Evolutionary conservation across 2,329 filamentous ascomycete species (phyloP).

Genomic region (Aspergillus sp.): DNA sequence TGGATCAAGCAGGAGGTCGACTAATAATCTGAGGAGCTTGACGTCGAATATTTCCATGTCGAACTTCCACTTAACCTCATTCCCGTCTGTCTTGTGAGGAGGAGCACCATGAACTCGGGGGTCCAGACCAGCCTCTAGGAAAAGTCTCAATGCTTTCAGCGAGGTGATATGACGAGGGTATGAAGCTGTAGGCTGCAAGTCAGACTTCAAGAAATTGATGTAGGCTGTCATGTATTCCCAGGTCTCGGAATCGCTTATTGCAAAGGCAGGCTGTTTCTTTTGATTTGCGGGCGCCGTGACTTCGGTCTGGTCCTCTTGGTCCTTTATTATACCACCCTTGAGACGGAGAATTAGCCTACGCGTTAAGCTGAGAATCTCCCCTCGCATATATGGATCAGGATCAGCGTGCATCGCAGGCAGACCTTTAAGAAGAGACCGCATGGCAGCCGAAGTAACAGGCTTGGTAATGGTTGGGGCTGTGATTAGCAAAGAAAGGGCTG

Average conservation of each 20-base stretch:
- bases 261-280: constrained; percentile 20
- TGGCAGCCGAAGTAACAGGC: constrained; percentile 58
- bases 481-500: constrained; percentile 74
- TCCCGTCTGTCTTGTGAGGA: constrained; percentile 44
- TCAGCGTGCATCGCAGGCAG: constrained; percentile 72
- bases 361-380: constrained; percentile 68
- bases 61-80: constrained; percentile 46
- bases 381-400: constrained; percentile 76
- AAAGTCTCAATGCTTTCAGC: constrained; percentile 60
- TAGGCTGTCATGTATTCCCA: constrained; percentile 66
- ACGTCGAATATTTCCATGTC: constrained; percentile 38
- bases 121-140: constrained; percentile 66
- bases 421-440: constrained; percentile 58
- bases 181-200: constrained; percentile 72
- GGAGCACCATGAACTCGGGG: constrained; percentile 30
- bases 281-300: constrained; percentile 6
- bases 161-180: constrained; percentile 86
- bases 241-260: constrained; percentile 47
- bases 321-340: constrained; percentile 53
- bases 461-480: constrained; percentile 68
- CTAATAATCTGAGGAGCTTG: constrained; percentile 48
- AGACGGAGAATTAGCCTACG: constrained; percentile 72
- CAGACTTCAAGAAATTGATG: constrained; percentile 60
- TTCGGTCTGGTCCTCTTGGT: constrained; percentile 21
- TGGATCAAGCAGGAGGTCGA: constrained; percentile 78